Evolutionary conservation across 805 yeast species (phyloP).

Genomic region (Torulaspora quercuum): DNA sequence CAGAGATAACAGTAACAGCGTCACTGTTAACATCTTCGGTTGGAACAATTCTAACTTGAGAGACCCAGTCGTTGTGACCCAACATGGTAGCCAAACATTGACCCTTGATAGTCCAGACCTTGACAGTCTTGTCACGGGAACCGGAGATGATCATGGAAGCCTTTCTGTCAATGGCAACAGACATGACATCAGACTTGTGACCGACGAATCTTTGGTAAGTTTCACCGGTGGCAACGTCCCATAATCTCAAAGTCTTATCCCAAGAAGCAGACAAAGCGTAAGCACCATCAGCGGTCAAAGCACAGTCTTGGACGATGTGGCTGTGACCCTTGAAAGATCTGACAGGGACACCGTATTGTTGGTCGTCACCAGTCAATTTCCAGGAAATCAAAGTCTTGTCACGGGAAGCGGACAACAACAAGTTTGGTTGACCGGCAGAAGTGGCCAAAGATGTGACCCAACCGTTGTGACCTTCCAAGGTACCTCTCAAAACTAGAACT

Average conservation of each 20-base stretch:
- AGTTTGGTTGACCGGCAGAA: slow-evolving; percentile 96
- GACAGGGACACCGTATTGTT: slow-evolving; percentile 97
- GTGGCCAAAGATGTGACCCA: slow-evolving; percentile 99
- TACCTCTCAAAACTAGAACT: slow-evolving; percentile 99
- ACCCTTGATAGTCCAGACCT: slow-evolving; percentile 99
- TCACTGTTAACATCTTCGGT: slow-evolving; percentile 44
- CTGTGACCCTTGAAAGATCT: slow-evolving; percentile 97
- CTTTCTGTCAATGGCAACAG: slow-evolving; percentile 93
- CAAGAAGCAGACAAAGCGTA: slow-evolving; percentile 98
- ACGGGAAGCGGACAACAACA: slow-evolving; percentile 96
- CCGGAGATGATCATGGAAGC: slow-evolving; percentile 98
- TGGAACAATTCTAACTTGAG: slow-evolving; percentile 97
- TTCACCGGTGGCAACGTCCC: slow-evolving; percentile 95
- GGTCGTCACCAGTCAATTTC: slow-evolving; percentile 95
- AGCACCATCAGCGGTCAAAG: slow-evolving; percentile 95
- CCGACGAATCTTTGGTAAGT: slow-evolving; percentile 94
- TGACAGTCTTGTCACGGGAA: slow-evolving; percentile 98
- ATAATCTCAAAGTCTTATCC: slow-evolving; percentile 98
- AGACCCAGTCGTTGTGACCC: slow-evolving; percentile 99
- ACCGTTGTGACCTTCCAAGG: slow-evolving; percentile 95
- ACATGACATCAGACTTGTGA: slow-evolving; percentile 95
- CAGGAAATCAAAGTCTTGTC: slow-evolving; percentile 98
- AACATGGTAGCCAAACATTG: slow-evolving; percentile 89
- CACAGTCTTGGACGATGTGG: slow-evolving; percentile 97
- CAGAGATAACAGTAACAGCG: slow-evolving; percentile 79